These are phyloP conservation scores for Cladosporium phlei DNA, from an alignment of 2,329 filamentous ascomycete species.

Conservation along the genomic window DNA sequence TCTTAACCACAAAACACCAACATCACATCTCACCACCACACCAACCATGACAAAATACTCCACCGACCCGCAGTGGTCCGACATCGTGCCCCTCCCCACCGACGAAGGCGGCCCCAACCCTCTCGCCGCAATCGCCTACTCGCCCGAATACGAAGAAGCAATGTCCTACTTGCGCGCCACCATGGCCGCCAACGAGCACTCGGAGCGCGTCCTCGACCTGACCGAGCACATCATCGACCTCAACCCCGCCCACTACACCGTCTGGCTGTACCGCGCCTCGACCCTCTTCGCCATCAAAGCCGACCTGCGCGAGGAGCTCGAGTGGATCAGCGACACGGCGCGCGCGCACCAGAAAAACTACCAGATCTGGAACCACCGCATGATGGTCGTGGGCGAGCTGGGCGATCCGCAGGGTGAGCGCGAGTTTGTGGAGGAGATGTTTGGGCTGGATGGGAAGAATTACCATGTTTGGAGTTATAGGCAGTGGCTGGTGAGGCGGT, in stretches of 20 bases:
- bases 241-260: conserved; percentile 97
- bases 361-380: conserved; percentile 80
- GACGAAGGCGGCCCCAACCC: conserved; percentile 71
- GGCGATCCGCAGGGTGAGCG: conserved; percentile 49
- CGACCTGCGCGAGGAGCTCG: conserved; percentile 65
- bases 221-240: conserved; percentile 86
- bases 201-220: conserved; percentile 69
- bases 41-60: conserved; percentile 47
- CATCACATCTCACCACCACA: background rate
- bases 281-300: conserved; percentile 65
- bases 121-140: conserved; percentile 88
- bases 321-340: conserved; percentile 81
- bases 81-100: conserved; percentile 76
- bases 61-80: conserved; percentile 73
- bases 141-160: conserved; percentile 82
- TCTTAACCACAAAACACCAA: background rate
- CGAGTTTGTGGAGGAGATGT: conserved; percentile 73
- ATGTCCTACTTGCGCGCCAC: conserved; percentile 90
- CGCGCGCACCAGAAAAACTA: conserved; percentile 92
- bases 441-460: conserved; percentile 86
- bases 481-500: conserved; percentile 67
- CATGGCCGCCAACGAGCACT: conserved; percentile 84
- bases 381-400: conserved; percentile 54
- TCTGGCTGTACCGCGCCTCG: conserved; percentile 91
- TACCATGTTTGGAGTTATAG: conserved; percentile 98